Percentiles rank a stretch among this genome's conserved stretches.
These are phyloP conservation scores for Diversispora epigaea DNA, from an alignment of 192 early-diverging fungal genomes.

Conservation along the genomic window DNA sequence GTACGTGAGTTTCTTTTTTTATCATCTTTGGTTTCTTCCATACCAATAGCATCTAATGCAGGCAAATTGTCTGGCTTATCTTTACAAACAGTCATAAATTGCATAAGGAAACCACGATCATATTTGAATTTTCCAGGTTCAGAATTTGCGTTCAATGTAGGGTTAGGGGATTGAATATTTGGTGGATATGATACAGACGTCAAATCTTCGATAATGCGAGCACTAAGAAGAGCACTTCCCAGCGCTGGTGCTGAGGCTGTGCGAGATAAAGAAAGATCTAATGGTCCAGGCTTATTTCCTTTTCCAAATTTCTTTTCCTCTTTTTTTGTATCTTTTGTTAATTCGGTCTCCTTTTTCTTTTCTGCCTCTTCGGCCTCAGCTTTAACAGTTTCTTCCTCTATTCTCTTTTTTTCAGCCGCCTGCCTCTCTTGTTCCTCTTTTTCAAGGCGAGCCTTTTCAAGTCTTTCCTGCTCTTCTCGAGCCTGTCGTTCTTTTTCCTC, in stretches of 20 bases:
- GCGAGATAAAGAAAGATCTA: conserved; percentile 39
- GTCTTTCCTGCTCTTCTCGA: conserved; percentile 28
- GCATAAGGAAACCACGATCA: conserved; percentile 74
- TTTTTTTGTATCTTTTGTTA: conserved; percentile 31
- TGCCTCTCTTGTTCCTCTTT: conserved; percentile 34
- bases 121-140: conserved; percentile 69
- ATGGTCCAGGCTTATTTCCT: conserved; percentile 48
- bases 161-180: conserved; percentile 54
- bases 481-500: conserved; percentile 29
- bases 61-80: conserved; percentile 60
- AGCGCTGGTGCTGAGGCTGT: conserved; percentile 44
- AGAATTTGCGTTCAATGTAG: conserved; percentile 40
- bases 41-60: conserved; percentile 50
- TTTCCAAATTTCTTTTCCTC: conserved; percentile 42
- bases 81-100: conserved; percentile 65
- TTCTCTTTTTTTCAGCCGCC: conserved; percentile 24
- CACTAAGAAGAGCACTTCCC: conserved; percentile 27
- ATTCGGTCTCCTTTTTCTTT: conserved; percentile 28
- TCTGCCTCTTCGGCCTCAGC: conserved; percentile 33
- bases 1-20: neutral
- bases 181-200: conserved; percentile 47
- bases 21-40: conserved; percentile 43
- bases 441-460: conserved; percentile 34
- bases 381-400: conserved; percentile 24
- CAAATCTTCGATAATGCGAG: conserved; percentile 49